phyloP scores from a whole-genome alignment of 2,329 filamentous ascomycete genomes.

The Paramyrothecium roridum region DNA sequence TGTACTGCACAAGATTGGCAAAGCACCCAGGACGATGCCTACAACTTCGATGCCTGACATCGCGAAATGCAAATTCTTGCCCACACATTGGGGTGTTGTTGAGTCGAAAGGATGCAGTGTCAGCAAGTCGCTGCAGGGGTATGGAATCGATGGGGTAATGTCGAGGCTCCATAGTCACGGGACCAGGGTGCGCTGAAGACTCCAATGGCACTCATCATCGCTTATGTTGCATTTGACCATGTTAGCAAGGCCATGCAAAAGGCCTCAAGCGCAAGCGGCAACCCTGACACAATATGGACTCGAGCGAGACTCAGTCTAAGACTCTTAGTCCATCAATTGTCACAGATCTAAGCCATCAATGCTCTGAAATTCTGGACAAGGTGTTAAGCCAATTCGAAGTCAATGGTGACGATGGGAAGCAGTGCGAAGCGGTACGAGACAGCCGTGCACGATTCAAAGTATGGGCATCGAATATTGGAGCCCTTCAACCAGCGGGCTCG shows the following conservation, averaged over 20 bases:
- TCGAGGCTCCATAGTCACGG: too few species aligned
- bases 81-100: background rate
- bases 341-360: background rate
- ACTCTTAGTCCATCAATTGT: too few species aligned
- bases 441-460: slow-evolving; percentile 1
- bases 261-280: too few species aligned
- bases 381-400: background rate
- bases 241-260: too few species aligned
- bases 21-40: slow-evolving; percentile 3
- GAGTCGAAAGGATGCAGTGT: background rate
- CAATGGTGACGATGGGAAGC: background rate
- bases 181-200: too few species aligned
- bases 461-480: slow-evolving; percentile 5
- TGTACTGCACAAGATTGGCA: background rate
- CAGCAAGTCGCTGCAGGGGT: background rate
- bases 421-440: background rate
- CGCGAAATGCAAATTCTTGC: background rate
- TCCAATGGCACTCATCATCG: too few species aligned
- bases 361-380: background rate
- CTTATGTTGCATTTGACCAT: too few species aligned
- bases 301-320: too few species aligned
- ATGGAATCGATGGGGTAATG: too few species aligned
- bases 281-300: too few species aligned
- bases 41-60: slow-evolving; percentile 7
- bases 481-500: background rate